These are phyloP conservation scores for Hypomyces rosellus DNA, from an alignment of 2,329 filamentous ascomycete species.

Conservation along the genomic window DNA sequence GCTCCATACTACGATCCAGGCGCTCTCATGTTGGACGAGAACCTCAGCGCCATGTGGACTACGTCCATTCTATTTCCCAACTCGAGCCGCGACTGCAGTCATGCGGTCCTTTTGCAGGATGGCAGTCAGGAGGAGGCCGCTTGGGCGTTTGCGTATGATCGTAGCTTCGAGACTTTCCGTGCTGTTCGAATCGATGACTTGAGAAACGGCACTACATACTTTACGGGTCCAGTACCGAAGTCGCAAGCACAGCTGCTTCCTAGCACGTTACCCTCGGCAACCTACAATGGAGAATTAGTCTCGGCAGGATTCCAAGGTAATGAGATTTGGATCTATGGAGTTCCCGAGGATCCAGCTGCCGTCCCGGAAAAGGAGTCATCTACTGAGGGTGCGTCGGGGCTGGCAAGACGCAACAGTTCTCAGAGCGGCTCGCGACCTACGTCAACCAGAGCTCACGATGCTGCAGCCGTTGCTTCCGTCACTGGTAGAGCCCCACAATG, in stretches of 20 bases:
- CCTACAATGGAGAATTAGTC: constrained; percentile 63
- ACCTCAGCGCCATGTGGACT: constrained; percentile 73
- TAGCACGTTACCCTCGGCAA: constrained; percentile 62
- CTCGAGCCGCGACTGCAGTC: constrained; percentile 70
- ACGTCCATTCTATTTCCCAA: constrained; percentile 81
- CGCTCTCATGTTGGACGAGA: constrained; percentile 57
- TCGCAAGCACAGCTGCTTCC: constrained; percentile 57
- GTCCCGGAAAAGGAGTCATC: constrained; percentile 37
- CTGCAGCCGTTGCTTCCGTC: constrained; percentile 21
- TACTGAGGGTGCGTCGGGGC: constrained; percentile 16
- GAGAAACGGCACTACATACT: constrained; percentile 71
- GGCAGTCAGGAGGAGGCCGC: constrained; percentile 57
- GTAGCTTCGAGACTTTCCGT: constrained; percentile 69
- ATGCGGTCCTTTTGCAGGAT: constrained; percentile 63
- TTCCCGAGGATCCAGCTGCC: constrained; percentile 66
- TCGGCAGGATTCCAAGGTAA: constrained; percentile 66
- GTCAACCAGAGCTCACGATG: constrained; percentile 24
- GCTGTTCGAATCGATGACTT: constrained; percentile 70
- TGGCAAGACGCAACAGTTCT: constrained; percentile 26
- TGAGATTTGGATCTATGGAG: constrained; percentile 72
- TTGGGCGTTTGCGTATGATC: constrained; percentile 75
- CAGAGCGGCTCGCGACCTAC: constrained; percentile 24
- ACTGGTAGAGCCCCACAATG: constrained; percentile 52
- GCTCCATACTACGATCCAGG: constrained; percentile 74
- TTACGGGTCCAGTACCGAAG: constrained; percentile 60